These are phyloP conservation scores for Termitomyces sp. DNA, from an alignment of 768 basidiomycete species.

Conservation along the genomic window DNA sequence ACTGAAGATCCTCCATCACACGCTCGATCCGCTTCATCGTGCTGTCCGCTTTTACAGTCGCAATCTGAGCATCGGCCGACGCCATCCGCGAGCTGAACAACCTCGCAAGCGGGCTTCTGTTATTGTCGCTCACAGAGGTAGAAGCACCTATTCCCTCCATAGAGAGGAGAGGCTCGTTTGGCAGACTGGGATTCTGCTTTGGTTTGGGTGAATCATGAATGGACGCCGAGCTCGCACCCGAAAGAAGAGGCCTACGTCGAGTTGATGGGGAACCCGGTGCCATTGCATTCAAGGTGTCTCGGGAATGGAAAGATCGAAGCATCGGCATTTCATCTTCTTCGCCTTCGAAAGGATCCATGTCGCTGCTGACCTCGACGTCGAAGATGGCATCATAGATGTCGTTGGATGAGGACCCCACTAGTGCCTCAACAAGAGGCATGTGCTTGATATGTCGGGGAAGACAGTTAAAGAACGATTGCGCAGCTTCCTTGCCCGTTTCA, in stretches of 20 bases:
- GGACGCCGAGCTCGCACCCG: slow-evolving; percentile 15
- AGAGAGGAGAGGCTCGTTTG: slow-evolving; percentile 14
- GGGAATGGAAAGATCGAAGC: slow-evolving; percentile 32
- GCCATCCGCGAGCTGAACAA: slow-evolving; percentile 31
- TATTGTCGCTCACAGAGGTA: slow-evolving; percentile 10
- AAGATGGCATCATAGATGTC: slow-evolving; percentile 78
- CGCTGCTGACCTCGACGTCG: slow-evolving; percentile 50
- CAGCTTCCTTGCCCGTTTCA: slow-evolving; percentile 46
- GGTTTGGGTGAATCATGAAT: slow-evolving; percentile 18
- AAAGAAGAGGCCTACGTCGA: slow-evolving; percentile 17
- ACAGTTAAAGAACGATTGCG: slow-evolving; percentile 52
- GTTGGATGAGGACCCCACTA: slow-evolving; percentile 64
- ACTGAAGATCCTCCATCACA: slow-evolving; percentile 56
- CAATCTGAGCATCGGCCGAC: slow-evolving; percentile 10
- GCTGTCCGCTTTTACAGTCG: slow-evolving; percentile 31
- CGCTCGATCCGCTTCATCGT: slow-evolving; percentile 52
- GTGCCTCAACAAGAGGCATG: slow-evolving; percentile 68
- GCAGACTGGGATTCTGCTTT: slow-evolving; percentile 11
- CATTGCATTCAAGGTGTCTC: slow-evolving; percentile 23
- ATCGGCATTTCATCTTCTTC: slow-evolving; percentile 37
- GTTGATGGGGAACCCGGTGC: slow-evolving; percentile 16
- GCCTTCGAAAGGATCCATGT: slow-evolving; percentile 46
- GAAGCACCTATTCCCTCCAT: slow-evolving; percentile 11
- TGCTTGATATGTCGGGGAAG: slow-evolving; percentile 69
- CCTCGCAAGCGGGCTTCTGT: slow-evolving; percentile 43